Evolutionary conservation across 2,329 filamentous ascomycete genomes (phyloP).

Genomic region (Hypomyces perniciosus): DNA sequence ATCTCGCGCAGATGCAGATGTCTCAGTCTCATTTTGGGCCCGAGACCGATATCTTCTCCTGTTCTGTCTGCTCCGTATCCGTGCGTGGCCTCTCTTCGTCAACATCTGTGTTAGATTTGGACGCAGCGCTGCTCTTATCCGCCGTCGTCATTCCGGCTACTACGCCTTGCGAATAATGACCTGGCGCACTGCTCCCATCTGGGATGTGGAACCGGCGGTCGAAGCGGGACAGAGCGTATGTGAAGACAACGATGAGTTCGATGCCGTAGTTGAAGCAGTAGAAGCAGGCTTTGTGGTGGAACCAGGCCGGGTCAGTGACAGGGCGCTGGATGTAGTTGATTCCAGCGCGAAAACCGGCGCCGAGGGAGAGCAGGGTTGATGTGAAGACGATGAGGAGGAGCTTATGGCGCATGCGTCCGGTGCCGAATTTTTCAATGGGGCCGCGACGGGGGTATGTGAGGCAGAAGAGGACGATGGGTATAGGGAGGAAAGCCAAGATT

Average conservation of each 20-base stretch:
- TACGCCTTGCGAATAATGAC: constrained; percentile 37
- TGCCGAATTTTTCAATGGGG: constrained; percentile 47
- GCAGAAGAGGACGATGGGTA: constrained; percentile 48
- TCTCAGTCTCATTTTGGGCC: too few species aligned
- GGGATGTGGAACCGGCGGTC: constrained; percentile 73
- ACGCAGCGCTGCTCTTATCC: constrained; percentile 2
- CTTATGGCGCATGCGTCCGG: constrained; percentile 62
- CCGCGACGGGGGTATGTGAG: constrained; percentile 42
- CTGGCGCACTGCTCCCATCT: constrained; percentile 57
- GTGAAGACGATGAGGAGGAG: constrained; percentile 56
- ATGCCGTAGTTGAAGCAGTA: constrained; percentile 74
- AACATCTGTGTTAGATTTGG: neutral
- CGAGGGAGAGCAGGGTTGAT: constrained; percentile 56
- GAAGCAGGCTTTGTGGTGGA: constrained; percentile 64
- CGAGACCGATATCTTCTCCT: too few species aligned
- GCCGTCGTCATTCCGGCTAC: neutral
- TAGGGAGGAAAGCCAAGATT: constrained; percentile 52
- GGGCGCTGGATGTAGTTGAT: constrained; percentile 49
- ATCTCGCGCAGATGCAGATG: too few species aligned
- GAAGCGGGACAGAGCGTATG: constrained; percentile 62
- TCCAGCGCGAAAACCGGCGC: constrained; percentile 62
- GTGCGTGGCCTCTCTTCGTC: neutral
- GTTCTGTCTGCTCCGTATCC: too few species aligned
- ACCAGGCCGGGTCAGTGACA: constrained; percentile 56
- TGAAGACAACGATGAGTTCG: constrained; percentile 63